Conservation (phyloP, 139 green algal species). For the Chlorella sp. region DNA sequence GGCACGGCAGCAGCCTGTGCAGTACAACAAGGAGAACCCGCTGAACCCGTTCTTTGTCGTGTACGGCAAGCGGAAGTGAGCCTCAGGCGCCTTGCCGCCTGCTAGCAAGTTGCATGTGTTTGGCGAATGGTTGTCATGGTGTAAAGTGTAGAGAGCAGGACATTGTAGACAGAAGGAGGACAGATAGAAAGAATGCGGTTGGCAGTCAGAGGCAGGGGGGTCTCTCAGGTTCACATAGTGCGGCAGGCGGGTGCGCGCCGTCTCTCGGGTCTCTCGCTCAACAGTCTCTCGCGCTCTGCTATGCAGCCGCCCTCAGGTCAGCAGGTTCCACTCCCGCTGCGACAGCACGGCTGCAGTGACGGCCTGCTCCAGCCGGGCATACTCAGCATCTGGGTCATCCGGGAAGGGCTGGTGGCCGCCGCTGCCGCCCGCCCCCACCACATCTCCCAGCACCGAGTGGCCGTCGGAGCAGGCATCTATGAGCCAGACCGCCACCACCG, state of each 20-base stretch:
- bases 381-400: slow-evolving; percentile 42
- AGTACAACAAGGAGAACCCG: slow-evolving; percentile 87
- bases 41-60: slow-evolving; percentile 93
- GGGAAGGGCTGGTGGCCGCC: slow-evolving; percentile 20
- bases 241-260: not conserved
- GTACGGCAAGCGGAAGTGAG: slow-evolving; percentile 62
- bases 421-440: not conserved
- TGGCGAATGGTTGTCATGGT: too few species aligned
- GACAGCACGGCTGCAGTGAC: not conserved
- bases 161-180: too few species aligned
- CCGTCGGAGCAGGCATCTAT: slow-evolving; percentile 45
- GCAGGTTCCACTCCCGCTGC: not conserved
- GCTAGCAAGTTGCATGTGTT: not conserved
- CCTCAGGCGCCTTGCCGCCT: too few species aligned
- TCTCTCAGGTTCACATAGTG: not conserved
- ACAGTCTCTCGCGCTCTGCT: too few species aligned
- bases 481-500: slow-evolving; percentile 66
- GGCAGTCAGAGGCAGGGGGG: too few species aligned
- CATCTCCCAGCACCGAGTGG: slow-evolving; percentile 1
- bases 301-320: too few species aligned
- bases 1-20: slow-evolving; percentile 58
- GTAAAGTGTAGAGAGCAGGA: too few species aligned
- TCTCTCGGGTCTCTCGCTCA: not conserved
- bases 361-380: not conserved
- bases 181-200: too few species aligned